Evolutionary conservation across 2,329 filamentous ascomycete species (phyloP), one percentile per base, ranked within the genome.

Genomic region (Aspergillus flavus): DNA sequence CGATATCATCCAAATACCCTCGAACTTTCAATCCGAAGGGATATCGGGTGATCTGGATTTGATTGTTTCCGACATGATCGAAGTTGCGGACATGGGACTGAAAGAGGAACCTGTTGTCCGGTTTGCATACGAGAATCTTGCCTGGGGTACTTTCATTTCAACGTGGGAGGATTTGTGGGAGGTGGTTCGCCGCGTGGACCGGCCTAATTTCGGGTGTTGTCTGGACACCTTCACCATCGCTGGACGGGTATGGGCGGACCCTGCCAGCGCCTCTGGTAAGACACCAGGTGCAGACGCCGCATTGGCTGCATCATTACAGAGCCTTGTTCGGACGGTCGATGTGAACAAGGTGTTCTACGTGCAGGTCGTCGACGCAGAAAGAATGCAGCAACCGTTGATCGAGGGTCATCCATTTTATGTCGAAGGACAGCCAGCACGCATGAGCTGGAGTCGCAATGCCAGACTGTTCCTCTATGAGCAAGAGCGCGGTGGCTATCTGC

Each of bases 201-300:
- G 89, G 16, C 77, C 83, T 11, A 94, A 93, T 76, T 91, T 93
- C 71, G 90, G 91, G 14, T 79, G 91, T 39, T 92, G 89, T 71
- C 81, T 93, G 23, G 91, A 93, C 77, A 92, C 88, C 0, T 93
- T 92, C 80, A 91, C 93, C 75, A 90, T 93, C 63, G 85, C 89
- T 1, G 91, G 86, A 1, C 79, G 87, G 11, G 85, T 91, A 63
- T 93, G 85, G 68, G 91, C 88, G 0, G 90, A 93, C 70, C 90
- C 90, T 0, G 75, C 85, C 0, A 76, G 82, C 0, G 64, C 78
- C 0, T 79, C 79, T 1, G 85, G 89, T 4, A 81, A 81, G 67
- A 85, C 79, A 0, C 65, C 77, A 0, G 79, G 86, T 61, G 88
- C 85, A 12, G 85, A 89, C 1, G 76, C 79, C 14, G 83, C 81